These are phyloP conservation scores for Tuber brumale DNA, from an alignment of 495 filamentous ascomycete genomes.

Conservation along the genomic window DNA sequence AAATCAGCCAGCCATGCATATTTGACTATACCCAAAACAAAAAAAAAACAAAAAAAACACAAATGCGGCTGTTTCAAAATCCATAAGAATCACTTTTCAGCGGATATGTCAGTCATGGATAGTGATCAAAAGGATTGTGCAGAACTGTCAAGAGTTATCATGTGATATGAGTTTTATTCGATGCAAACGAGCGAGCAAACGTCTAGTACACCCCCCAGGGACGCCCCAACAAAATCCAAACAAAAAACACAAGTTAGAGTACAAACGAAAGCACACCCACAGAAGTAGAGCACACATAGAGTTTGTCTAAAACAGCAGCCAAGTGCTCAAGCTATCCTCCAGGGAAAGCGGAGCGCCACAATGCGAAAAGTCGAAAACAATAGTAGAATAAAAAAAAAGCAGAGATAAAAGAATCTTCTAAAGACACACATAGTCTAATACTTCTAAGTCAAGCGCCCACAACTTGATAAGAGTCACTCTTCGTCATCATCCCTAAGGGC, in stretches of 20 bases:
- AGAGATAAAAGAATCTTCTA: neutral
- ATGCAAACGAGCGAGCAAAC: neutral
- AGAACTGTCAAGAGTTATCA: neutral
- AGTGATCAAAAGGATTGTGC: neutral
- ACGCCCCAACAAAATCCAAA: neutral
- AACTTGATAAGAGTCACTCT: neutral
- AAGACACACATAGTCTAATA: neutral
- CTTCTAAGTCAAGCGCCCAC: neutral
- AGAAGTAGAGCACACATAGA: neutral
- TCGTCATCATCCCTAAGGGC: neutral
- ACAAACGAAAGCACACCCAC: neutral
- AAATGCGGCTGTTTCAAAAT: neutral
- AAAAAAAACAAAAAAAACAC: neutral
- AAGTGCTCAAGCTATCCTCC: neutral
- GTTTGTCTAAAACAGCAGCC: neutral
- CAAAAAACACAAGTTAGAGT: neutral
- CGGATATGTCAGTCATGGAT: neutral
- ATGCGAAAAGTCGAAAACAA: neutral
- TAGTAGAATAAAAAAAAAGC: neutral
- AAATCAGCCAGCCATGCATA: neutral
- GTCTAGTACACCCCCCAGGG: conserved; percentile 1
- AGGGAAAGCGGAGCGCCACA: neutral
- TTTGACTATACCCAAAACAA: neutral
- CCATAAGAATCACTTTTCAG: neutral
- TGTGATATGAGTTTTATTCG: neutral